These are phyloP conservation scores for Dorcoceras hygrometricum DNA, from an alignment of 257 asterid species.

Conservation along the genomic window DNA sequence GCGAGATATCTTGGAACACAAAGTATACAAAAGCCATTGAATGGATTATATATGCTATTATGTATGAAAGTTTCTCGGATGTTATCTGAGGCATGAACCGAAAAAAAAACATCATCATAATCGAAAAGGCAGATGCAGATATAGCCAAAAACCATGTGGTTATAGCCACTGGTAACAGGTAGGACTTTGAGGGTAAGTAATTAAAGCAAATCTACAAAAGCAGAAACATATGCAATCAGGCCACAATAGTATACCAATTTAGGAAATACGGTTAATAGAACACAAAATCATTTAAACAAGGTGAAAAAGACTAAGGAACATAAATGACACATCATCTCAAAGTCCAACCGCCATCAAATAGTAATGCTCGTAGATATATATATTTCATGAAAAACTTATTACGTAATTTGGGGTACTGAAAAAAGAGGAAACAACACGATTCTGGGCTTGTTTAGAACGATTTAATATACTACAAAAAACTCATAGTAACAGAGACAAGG, in stretches of 20 bases:
- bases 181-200: background rate
- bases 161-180: background rate
- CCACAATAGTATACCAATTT: background rate
- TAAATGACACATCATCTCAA: background rate
- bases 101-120: background rate
- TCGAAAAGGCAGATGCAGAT: background rate
- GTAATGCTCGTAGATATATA: constrained; percentile 21
- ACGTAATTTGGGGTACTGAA: no score
- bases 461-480: no score
- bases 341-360: background rate
- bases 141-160: background rate
- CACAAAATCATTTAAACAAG: background rate
- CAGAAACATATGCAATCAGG: background rate
- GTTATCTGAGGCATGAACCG: background rate
- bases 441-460: no score
- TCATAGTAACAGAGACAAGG: background rate
- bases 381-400: background rate
- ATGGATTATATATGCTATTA: no score
- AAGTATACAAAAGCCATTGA: background rate
- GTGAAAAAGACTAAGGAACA: background rate
- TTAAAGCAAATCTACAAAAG: background rate
- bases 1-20: background rate
- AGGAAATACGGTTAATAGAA: background rate
- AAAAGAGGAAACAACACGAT: no score
- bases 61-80: background rate